Base-by-base conservation (phyloP, 2,329 filamentous ascomycete genomes). In the Exophiala dermatitidis region DNA sequence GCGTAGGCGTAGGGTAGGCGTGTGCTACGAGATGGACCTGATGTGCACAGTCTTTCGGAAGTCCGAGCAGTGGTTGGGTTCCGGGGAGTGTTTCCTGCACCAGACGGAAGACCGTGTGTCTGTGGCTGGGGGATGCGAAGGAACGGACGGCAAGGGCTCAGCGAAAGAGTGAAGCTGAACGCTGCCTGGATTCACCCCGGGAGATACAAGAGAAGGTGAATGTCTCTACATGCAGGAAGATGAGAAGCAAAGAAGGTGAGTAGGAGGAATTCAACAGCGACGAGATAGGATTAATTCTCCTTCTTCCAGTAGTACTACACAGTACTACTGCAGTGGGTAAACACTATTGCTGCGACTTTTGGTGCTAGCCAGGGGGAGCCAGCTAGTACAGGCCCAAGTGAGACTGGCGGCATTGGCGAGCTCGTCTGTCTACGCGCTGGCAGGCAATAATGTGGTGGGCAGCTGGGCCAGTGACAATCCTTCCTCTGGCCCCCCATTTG, bases 151-250 rank as follows among this genome's bases (percentile, higher is more conserved):
- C 77, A 70, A 48, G 52, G 69, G 65, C 69, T 69, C 70, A 71
- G 69, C 76, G 78, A 83, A 81, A 72, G 80, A 83, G 76, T 82
- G 80, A 81, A 82, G 79, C 79, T 74, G 76, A 69, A 68, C 72
- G 72, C 69, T 71, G 72, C 72, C 69, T 62, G 58, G 57, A 61
- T 63, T 62, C 62, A 54, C 34, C 58, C 58, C 59, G 59, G 42
- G 42, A 46, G 36, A 49, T 48, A 36, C 43, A 52, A 44, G 49
- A 58, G 34, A 50, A 43, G 36, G 37, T 10, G 46, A 38, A 33
- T 44, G 28, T 36, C 9, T 36, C 3, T 31, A 48, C 9, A 8
- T n/a, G 31, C n/a, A 30, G 19, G 5, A 48, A 33, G 19, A 19
- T 19, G 19, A 19, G 19, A 19, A 19, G 19, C 19, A 19, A 19